Conservation (phyloP, 1,139 yeast genomes). For the Pichia sp. region DNA sequence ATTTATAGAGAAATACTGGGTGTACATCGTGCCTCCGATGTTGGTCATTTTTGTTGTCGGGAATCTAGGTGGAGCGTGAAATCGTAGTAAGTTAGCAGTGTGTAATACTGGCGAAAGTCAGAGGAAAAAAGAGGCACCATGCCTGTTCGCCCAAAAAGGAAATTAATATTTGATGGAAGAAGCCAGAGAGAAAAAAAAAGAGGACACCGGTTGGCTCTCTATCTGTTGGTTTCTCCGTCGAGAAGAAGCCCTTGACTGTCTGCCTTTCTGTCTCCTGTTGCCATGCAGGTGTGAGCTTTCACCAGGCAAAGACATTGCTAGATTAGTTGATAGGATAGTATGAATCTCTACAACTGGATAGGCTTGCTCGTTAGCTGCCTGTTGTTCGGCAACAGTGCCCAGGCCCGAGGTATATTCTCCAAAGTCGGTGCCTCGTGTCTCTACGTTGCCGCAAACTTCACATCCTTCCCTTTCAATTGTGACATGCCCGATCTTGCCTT, state of each 20-base stretch:
- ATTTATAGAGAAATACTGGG: conserved; percentile 53
- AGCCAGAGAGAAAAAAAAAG: background rate
- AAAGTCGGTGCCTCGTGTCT: conserved; percentile 34
- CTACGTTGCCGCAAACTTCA: conserved; percentile 30
- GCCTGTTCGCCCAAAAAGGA: conserved; percentile 6
- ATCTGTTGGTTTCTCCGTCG: background rate
- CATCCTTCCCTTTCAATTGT: conserved; percentile 34
- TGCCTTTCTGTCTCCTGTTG: background rate
- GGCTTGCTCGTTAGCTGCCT: background rate
- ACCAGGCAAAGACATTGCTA: background rate
- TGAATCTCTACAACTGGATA: conserved; percentile 1
- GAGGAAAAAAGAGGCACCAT: background rate
- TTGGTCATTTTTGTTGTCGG: conserved; percentile 32
- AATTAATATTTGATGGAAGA: background rate
- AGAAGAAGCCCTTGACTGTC: background rate
- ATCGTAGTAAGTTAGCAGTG: background rate
- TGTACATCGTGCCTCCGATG: conserved; percentile 41
- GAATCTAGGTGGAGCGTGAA: background rate
- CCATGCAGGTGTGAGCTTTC: background rate
- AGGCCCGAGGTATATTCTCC: conserved; percentile 29
- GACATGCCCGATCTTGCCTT: conserved; percentile 28
- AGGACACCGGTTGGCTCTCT: background rate
- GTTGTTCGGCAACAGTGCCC: background rate
- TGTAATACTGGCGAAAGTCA: background rate
- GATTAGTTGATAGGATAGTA: background rate